Base-by-base conservation (phyloP, 768 basidiomycete species). In the Pleurotus salmoneostramineus region DNA sequence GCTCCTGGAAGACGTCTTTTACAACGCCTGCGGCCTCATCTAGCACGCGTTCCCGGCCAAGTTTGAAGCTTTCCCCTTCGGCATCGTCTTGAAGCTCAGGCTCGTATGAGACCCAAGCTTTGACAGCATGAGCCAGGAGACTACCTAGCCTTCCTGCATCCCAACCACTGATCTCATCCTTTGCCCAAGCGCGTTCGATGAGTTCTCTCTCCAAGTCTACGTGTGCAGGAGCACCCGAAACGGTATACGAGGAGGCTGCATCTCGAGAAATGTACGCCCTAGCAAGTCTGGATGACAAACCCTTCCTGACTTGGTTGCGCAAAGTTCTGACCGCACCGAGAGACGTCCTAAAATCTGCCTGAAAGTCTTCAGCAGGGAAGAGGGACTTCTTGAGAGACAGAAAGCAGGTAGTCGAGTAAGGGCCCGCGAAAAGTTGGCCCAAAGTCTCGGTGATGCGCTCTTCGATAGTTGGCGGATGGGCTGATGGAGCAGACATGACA, bases 161-260 rank as follows among this genome's bases (percentile, higher is more conserved):
- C 84, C 89, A 91, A 3, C 83, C 83, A 34, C 79, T 81, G 32
- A 75, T 52, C 21, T 89, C 87, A 44, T 88, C 82, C 64, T 83
- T 85, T 1, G 86, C 78, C 88, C 87, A 91, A 0, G 87, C 88
- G 2, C 81, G 78, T 63, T 89, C 87, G 80, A 90, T 80, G 58
- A 89, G 67, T 14, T 85, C 85, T 44, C 73, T 74, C 57, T 84
- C 85, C 6, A 91, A 68, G 55, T 83, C 83, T 65, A 88, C 74
- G 44, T 82, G 77, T 0, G 77, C 77, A 0, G 85, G 83, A 1
- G 79, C 81, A 10, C 87, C 88, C 1, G 87, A 81, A 42, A 77
- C 77, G 0, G 84, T 77, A 58, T 87, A 87, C 7, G 74, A 74
- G 10, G 77, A 64, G 2, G 83, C 77, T 11, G 71, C 75, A 62